These are phyloP conservation scores for Kwoniella bestiolae DNA, from an alignment of 768 basidiomycete species.

Conservation along the genomic window DNA sequence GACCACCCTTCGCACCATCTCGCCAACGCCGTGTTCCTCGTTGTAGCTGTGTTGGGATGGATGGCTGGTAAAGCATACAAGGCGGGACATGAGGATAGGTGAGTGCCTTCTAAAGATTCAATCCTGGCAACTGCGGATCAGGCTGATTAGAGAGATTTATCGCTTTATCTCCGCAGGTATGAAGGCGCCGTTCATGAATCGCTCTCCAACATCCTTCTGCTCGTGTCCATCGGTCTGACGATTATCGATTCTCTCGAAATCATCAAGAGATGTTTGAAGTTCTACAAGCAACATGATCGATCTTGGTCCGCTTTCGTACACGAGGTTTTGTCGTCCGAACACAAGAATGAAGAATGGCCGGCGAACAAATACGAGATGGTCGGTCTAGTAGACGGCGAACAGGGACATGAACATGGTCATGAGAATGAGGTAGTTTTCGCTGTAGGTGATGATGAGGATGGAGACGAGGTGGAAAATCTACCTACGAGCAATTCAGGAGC, in stretches of 20 bases:
- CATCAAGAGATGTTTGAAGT: slow-evolving; percentile 32
- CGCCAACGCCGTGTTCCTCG: slow-evolving; percentile 69
- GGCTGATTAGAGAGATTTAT: slow-evolving; percentile 15
- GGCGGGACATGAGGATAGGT: slow-evolving; percentile 83
- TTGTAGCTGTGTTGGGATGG: slow-evolving; percentile 67
- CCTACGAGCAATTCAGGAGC: neutral
- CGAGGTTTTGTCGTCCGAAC: slow-evolving; percentile 16
- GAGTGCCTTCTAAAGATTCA: slow-evolving; percentile 59
- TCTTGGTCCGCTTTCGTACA: slow-evolving; percentile 32
- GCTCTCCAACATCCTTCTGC: slow-evolving; percentile 67
- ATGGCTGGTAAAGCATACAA: slow-evolving; percentile 71
- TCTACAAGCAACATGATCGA: slow-evolving; percentile 20
- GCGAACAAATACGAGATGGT: slow-evolving; percentile 44
- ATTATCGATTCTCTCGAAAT: slow-evolving; percentile 63
- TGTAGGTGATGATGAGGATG: slow-evolving; percentile 35
- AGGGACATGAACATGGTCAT: slow-evolving; percentile 16
- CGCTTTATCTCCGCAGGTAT: slow-evolving; percentile 49
- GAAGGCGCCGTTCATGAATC: slow-evolving; percentile 65
- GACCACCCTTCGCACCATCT: slow-evolving; percentile 70
- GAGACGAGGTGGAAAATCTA: slow-evolving; percentile 7
- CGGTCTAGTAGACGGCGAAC: slow-evolving; percentile 24
- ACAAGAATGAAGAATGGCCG: slow-evolving; percentile 15
- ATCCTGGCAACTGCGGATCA: neutral
- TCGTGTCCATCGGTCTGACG: slow-evolving; percentile 62
- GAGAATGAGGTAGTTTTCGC: slow-evolving; percentile 46